These are phyloP conservation scores for Rhododendron kiyosumense DNA, from an alignment of 148 eudicot species.

Conservation along the genomic window DNA sequence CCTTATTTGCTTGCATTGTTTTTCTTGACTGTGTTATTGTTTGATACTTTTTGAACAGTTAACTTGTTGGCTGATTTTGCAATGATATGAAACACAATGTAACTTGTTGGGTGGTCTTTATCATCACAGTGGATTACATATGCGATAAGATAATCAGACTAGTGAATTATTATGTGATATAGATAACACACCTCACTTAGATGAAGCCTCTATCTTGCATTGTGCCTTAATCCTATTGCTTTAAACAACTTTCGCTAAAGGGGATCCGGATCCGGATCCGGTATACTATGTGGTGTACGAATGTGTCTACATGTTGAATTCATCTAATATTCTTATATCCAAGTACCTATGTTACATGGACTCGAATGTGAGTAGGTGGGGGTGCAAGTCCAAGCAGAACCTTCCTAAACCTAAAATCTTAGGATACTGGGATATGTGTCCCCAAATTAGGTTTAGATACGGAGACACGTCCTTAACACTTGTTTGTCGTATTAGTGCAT, in stretches of 20 bases:
- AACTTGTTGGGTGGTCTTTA: not conserved
- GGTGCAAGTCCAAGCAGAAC: not conserved
- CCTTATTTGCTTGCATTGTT: not conserved
- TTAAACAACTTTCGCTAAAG: not conserved
- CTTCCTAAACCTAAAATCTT: not conserved
- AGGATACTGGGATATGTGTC: no score
- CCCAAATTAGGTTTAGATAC: no score
- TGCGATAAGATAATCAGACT: not conserved
- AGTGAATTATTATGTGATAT: not conserved
- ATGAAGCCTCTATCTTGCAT: not conserved
- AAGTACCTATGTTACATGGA: not conserved
- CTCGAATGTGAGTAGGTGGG: not conserved
- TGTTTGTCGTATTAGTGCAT: not conserved
- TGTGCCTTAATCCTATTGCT: not conserved
- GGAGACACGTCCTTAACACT: not conserved
- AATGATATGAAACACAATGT: not conserved
- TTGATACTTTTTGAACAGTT: not conserved
- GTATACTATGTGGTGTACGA: not conserved
- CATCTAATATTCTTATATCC: not conserved
- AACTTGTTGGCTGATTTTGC: not conserved
- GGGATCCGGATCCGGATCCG: not conserved
- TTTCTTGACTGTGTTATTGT: not conserved
- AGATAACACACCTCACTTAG: not conserved
- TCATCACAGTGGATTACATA: not conserved
- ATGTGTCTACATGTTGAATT: not conserved